Evolutionary conservation across 257 asterid species (phyloP), one percentile per base, ranked within the genome.

Genomic region (Nyctanthes arbortristis): DNA sequence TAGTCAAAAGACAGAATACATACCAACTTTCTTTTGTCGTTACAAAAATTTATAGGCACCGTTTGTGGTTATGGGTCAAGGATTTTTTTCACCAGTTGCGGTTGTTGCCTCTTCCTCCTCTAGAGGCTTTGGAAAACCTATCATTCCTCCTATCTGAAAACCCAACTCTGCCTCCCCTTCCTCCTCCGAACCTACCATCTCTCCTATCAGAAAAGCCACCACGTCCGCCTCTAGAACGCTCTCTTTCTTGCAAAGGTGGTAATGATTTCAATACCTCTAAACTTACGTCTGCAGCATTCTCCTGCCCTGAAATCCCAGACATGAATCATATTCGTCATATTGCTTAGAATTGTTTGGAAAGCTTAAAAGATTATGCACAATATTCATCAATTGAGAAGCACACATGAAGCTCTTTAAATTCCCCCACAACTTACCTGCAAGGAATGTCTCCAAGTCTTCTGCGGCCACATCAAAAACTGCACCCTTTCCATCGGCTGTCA

Each of bases 401-500:
- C 29, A 37, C 11, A 24, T 31, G 9, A 7, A 27, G 45, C 24
- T 68, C 33, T 9, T 14, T 29, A n/a, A 54, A 18, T 47, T 68
- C 35, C 49, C n/a, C 31, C 13, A 20, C 12, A 65, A 71, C 82
- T 4, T 75, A 94, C 99, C 99, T 29, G 83, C 57, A 22, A 94
- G 85, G 78, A 89, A 89, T 5, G 69, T 29, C 72, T 86, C 97
- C 61, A 91, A 80, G 79, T 91, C 93, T 24, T 77, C 82, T 5
- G 71, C 61, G 64, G 95, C 77, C 57, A 94, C 96, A 78, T 94
- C 99, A 73, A 94, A 94, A 58, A 91, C 93, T 13, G 99, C 97
- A 1, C 95, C 97, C 55, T 80, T 89, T 47, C 97, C 96, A 61
- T 94, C 99, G 7, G 90, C 93, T 1, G 99, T 91, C 82, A 94